Evolutionary conservation across 345 rosid species (phyloP).

Genomic region (Aurinia saxatilis): DNA sequence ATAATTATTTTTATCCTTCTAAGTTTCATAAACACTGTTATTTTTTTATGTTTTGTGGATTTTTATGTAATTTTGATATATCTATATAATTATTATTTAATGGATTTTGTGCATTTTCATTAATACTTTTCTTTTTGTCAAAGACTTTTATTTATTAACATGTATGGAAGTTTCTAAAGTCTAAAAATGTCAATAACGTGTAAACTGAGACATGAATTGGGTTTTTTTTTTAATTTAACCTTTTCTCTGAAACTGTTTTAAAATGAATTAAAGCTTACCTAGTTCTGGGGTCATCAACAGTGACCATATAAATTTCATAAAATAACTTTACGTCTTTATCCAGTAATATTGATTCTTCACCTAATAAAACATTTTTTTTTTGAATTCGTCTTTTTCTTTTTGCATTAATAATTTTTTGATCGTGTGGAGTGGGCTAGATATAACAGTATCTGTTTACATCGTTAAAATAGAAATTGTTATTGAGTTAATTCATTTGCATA

Average conservation of each 20-base stretch:
- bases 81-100: no score
- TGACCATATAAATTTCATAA: not conserved
- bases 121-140: no score
- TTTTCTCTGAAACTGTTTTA: not conserved
- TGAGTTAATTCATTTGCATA: not conserved
- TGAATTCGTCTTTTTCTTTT: slow-evolving; percentile 8
- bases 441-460: not conserved
- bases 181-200: not conserved
- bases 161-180: not conserved
- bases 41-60: not conserved
- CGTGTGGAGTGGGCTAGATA: not conserved
- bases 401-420: not conserved
- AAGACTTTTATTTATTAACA: no score
- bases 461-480: not conserved
- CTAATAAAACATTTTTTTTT: not conserved
- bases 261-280: not conserved
- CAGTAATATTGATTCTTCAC: not conserved
- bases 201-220: not conserved
- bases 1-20: not conserved
- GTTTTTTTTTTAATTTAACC: not conserved
- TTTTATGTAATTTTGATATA: no score
- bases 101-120: not conserved
- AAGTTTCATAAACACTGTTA: not conserved
- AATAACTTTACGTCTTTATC: not conserved
- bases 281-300: not conserved